Percentiles rank a stretch among this genome's conserved stretches.
Conservation (phyloP, 805 yeast species). For the Dipodascus albidus region DNA sequence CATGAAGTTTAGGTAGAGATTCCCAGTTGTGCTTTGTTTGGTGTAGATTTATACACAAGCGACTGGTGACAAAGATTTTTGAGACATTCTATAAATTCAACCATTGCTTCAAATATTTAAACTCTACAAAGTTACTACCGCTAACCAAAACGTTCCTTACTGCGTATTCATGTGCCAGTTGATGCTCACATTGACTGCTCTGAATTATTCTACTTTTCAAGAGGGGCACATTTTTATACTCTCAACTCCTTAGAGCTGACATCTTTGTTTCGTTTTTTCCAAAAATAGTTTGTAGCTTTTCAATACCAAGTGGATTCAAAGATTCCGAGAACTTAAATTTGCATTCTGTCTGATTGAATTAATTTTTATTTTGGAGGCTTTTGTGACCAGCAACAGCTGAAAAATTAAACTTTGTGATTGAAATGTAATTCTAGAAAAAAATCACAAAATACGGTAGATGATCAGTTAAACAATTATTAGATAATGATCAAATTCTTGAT, state of each 20-base stretch:
- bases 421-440: not conserved
- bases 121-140: not conserved
- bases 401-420: conserved; percentile 9
- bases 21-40: not conserved
- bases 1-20: too few species aligned
- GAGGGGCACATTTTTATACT: too few species aligned
- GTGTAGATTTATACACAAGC: not conserved
- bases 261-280: too few species aligned
- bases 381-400: conserved; percentile 9
- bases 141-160: not conserved
- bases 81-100: not conserved
- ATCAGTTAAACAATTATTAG: too few species aligned
- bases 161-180: too few species aligned
- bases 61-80: not conserved
- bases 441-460: not conserved
- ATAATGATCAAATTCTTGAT: too few species aligned
- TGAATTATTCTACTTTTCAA: too few species aligned
- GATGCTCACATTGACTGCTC: too few species aligned
- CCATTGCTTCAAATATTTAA: not conserved
- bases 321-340: not conserved
- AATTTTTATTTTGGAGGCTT: not conserved
- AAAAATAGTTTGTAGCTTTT: too few species aligned
- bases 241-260: too few species aligned
- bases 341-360: not conserved
- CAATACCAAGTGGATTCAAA: too few species aligned